phyloP scores from a whole-genome alignment of 192 early-diverging fungal species.

The Phycomyces nitens region DNA sequence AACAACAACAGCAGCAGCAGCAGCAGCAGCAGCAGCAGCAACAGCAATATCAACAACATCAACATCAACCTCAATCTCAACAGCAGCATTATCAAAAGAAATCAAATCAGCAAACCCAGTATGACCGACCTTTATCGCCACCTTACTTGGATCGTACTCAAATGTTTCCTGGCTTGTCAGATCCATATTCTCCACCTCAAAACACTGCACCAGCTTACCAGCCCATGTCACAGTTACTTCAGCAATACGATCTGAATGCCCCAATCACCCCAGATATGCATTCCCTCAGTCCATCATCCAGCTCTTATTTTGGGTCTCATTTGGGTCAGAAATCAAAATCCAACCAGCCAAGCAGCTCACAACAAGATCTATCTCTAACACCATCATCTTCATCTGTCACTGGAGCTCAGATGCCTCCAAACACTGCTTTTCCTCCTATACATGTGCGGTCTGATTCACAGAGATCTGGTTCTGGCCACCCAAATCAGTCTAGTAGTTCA shows the following conservation, averaged over 20 bases:
- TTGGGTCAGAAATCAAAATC: background rate
- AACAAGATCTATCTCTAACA: background rate
- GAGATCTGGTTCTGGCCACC: background rate
- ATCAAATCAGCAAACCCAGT: background rate
- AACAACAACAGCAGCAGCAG: conserved; percentile 20
- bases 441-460: no score
- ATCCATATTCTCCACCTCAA: background rate
- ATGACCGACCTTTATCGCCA: background rate
- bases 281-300: background rate
- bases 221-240: background rate
- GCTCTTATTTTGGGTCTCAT: background rate
- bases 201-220: background rate
- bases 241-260: background rate
- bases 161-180: background rate
- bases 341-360: background rate
- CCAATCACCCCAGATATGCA: background rate
- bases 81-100: background rate
- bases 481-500: background rate
- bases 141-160: background rate
- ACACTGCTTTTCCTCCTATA: background rate
- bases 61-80: no score
- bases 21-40: conserved; percentile 42
- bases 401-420: background rate
- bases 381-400: background rate
- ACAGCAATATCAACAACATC: no score